Percentiles rank a stretch among this genome's conserved stretches.
These are phyloP conservation scores for Salix koriyanagi DNA, from an alignment of 345 rosid species.

Conservation along the genomic window DNA sequence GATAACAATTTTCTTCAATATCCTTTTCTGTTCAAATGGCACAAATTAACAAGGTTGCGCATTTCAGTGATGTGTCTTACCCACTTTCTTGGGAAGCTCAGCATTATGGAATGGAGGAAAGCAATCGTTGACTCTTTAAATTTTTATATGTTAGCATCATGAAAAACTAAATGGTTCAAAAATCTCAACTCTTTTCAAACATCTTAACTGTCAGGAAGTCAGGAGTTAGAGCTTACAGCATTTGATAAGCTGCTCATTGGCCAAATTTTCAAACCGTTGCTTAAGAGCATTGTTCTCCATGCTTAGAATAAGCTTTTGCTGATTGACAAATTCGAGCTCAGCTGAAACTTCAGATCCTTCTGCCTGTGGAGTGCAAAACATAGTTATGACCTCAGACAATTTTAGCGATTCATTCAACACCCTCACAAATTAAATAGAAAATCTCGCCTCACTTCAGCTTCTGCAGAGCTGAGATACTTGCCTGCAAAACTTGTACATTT, in stretches of 20 bases:
- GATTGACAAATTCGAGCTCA: slow-evolving; percentile 57
- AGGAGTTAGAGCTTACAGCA: slow-evolving; percentile 36
- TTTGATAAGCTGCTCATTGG: slow-evolving; percentile 64
- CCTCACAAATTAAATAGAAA: background rate
- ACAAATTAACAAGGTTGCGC: too few relatives aligned
- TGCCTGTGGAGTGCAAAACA: slow-evolving; percentile 30
- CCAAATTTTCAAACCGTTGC: slow-evolving; percentile 57
- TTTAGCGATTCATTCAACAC: slow-evolving; percentile 2
- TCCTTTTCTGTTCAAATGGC: too few relatives aligned
- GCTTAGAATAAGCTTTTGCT: slow-evolving; percentile 51
- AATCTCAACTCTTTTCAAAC: background rate
- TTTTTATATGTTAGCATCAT: background rate
- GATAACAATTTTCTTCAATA: too few relatives aligned
- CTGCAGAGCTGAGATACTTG: slow-evolving; percentile 19
- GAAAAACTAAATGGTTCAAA: background rate
- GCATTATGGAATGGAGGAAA: background rate
- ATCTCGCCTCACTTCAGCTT: background rate
- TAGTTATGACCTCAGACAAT: background rate
- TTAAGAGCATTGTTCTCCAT: slow-evolving; percentile 71
- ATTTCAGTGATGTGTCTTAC: too few relatives aligned
- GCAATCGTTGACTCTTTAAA: background rate
- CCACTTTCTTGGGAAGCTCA: too few relatives aligned
- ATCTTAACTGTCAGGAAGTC: background rate
- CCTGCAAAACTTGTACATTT: slow-evolving; percentile 96
- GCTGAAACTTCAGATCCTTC: slow-evolving; percentile 70